Percentiles rank a stretch among this genome's conserved stretches.
These are phyloP conservation scores for Castanea sativa DNA, from an alignment of 306 rosid species.

Conservation along the genomic window DNA sequence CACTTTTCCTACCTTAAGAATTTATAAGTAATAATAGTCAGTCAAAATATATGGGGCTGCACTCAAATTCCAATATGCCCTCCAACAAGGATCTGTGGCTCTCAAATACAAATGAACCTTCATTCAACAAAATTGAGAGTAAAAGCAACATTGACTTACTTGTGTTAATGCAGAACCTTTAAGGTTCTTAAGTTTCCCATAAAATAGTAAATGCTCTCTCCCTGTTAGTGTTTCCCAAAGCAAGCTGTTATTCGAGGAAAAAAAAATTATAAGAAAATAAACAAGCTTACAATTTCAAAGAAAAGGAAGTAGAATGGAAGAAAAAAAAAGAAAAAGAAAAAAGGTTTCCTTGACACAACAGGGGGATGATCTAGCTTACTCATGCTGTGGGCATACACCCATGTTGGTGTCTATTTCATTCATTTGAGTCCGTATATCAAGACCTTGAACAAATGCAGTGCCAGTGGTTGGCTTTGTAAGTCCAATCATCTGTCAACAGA, in stretches of 20 bases:
- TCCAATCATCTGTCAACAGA: constrained; percentile 76
- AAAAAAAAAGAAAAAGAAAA: too few relatives aligned
- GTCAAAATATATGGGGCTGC: background rate
- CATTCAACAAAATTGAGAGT: background rate
- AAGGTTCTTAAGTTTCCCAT: constrained; percentile 88
- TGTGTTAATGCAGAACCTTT: constrained; percentile 61
- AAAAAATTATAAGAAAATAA: background rate
- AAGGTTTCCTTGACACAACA: background rate
- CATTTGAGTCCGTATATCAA: constrained; percentile 72
- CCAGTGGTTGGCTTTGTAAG: constrained; percentile 81
- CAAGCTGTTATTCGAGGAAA: constrained; percentile 40
- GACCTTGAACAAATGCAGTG: constrained; percentile 71
- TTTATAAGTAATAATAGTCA: too few relatives aligned
- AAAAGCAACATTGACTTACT: constrained; percentile 41
- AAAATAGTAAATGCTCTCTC: constrained; percentile 84
- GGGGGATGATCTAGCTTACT: constrained; percentile 48
- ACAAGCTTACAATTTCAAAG: background rate
- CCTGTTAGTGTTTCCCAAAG: constrained; percentile 87
- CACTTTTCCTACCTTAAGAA: too few relatives aligned
- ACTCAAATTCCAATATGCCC: background rate
- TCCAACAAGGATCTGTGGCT: background rate
- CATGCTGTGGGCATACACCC: constrained; percentile 96
- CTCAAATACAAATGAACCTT: background rate
- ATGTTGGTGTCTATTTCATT: constrained; percentile 82
- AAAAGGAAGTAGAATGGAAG: too few relatives aligned